Base-by-base conservation (phyloP, 2,329 filamentous ascomycete genomes). In the Daldinia sp. region DNA sequence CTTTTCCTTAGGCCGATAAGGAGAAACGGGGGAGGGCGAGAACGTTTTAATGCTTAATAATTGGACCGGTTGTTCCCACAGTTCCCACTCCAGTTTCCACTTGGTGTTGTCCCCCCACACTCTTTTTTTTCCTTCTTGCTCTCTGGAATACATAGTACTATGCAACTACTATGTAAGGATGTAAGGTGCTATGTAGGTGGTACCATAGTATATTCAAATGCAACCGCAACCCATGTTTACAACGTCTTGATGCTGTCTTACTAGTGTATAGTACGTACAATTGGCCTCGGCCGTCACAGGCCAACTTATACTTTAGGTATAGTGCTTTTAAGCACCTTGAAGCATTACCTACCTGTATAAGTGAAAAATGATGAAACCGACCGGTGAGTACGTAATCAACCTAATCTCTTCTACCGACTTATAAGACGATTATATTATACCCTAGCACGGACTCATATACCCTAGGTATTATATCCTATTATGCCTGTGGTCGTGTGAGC, bases 51-150 rank as follows among this genome's bases (percentile, higher is more conserved):
- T 34, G 7, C 21, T 21, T 9, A 3, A 11, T 29, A 4, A 67
- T 67, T 67, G 58, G 64, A 2, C 54, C 64, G 64, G 64, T 52
- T 67, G 54, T 67, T 67, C 61, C 64, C 57, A 66, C 58, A 5
- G 15, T 39, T 8, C 50, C 60, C 61, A 62, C 47, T 67, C n/a
- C n/a, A n/a, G 54, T 67, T 64, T 54, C 64, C 58, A 67, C 56
- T 11, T 21, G 13, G 39, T 21, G 25, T 50, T 35, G 17, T 29
- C 21, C 56, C 53, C 61, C 57, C 64, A 59, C 61, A 64, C 58
- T 49, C 47, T 37, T 45, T 43, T 47, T 41, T n/a, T n/a, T n/a
- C n/a, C n/a, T n/a, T n/a, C n/a, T n/a, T n/a, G n/a, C n/a, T n/a
- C 43, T 47, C 27, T 52, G 32, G 37, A 51, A 53, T 58, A 58